These are phyloP conservation scores for Aspergillus ustus DNA, from an alignment of 2,329 filamentous ascomycete genomes.

Conservation along the genomic window DNA sequence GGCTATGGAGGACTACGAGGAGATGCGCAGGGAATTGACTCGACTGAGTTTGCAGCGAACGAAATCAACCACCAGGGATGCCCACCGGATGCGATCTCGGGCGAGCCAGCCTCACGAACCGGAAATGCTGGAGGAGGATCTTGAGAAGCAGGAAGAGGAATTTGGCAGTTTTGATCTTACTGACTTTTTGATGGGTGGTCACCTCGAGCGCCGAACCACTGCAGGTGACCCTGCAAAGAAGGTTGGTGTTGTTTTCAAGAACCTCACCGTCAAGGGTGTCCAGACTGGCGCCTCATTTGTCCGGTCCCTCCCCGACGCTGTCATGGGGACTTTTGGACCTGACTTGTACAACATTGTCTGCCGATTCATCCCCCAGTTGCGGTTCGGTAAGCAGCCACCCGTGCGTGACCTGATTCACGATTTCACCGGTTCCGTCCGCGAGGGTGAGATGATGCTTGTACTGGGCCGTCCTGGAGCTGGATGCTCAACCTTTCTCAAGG, in stretches of 20 bases:
- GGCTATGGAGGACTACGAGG: conserved; percentile 65
- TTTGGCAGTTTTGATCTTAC: conserved; percentile 66
- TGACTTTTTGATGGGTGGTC: conserved; percentile 73
- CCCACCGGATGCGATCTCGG: conserved; percentile 32
- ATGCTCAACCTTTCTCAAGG: conserved; percentile 77
- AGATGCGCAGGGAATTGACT: conserved; percentile 60
- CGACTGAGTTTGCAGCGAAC: conserved; percentile 53
- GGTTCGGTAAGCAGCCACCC: conserved; percentile 53
- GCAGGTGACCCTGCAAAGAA: conserved; percentile 71
- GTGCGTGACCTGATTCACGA: conserved; percentile 65
- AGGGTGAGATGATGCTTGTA: conserved; percentile 74
- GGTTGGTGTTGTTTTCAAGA: conserved; percentile 76
- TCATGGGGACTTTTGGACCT: conserved; percentile 78
- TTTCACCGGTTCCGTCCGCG: conserved; percentile 69
- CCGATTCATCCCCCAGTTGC: conserved; percentile 57
- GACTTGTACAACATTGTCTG: conserved; percentile 72
- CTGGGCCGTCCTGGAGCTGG: conserved; percentile 75
- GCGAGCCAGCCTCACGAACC: conserved; percentile 39
- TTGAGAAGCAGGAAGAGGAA: conserved; percentile 25
- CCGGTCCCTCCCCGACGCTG: conserved; percentile 72
- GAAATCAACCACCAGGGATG: conserved; percentile 34
- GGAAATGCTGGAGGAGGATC: conserved; percentile 47
- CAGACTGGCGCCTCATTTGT: conserved; percentile 71
- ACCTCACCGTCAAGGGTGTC: conserved; percentile 74
- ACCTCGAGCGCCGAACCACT: conserved; percentile 73